These are phyloP conservation scores for Houttuynia cordata DNA, from an alignment of 164 flowering plant genomes.

Conservation along the genomic window DNA sequence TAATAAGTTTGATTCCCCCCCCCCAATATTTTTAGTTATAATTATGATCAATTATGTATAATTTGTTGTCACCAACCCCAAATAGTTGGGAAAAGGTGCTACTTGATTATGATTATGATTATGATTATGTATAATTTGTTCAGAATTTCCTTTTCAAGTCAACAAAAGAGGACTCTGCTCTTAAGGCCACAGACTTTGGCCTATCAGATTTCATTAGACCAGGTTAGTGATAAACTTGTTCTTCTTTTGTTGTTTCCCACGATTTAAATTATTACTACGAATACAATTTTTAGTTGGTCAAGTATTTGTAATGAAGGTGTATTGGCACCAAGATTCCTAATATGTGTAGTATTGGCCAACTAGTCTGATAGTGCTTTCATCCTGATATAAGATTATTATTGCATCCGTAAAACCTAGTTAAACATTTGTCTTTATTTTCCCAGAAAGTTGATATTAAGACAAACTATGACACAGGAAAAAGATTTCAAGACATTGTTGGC, in stretches of 20 bases:
- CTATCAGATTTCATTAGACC: slow-evolving; percentile 92
- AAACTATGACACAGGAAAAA: slow-evolving; percentile 44
- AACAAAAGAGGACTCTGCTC: slow-evolving; percentile 50
- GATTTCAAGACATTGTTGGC: slow-evolving; percentile 88
- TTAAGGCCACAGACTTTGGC: slow-evolving; percentile 86
- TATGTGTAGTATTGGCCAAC: neutral
- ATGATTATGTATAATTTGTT: no score
- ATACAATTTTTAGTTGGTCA: no score
- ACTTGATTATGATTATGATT: no score
- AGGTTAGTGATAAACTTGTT: slow-evolving; percentile 28
- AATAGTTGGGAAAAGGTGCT: no score
- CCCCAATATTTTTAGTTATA: neutral
- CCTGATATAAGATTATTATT: no score
- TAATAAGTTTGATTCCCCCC: neutral
- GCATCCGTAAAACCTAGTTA: no score
- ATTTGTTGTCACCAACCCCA: no score
- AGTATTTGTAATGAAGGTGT: no score
- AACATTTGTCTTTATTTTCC: no score
- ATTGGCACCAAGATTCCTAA: no score
- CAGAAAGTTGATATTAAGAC: neutral
- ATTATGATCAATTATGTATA: slow-evolving; percentile 7
- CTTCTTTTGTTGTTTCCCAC: neutral
- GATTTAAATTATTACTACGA: no score
- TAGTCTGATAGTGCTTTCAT: neutral
- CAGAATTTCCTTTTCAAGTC: slow-evolving; percentile 97